Evolutionary conservation across 805 yeast genomes (phyloP), one percentile per base, ranked within the genome.

Genomic region (Metschnikowia arizonensis): DNA sequence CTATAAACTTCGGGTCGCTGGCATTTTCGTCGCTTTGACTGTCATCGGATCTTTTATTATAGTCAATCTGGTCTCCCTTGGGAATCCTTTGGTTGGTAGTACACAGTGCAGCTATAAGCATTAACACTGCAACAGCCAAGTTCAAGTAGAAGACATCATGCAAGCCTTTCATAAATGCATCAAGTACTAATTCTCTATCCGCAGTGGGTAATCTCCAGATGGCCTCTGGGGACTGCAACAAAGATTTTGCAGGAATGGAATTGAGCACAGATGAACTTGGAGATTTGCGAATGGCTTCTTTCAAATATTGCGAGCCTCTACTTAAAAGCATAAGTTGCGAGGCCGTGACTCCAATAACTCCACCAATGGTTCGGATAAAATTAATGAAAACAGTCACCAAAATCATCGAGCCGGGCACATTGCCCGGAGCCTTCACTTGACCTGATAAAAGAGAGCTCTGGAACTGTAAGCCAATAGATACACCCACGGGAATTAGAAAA

Each of bases 401-500:
- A 41, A 69, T 69, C 51, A 68, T 55, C 5, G 70, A 61, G 1
- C 73, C 73, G 2, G 64, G 64, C 18, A 67, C 50, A 42, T 63
- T 49, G 5, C 58, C 59, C 0, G 74, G 73, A 1, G 73, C 70
- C 42, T 56, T 55, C 39, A 69, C 45, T 46, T 69, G 74, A 8
- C 68, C 63, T 8, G 69, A 55, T n/a, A 69, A 48, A 21, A 68
- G 44, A 0, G 69, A 53, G 46, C 65, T 56, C 47, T 68, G 74
- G 50, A 68, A 68, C 47, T 59, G 68, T 33, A 67, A 49, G 0
- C 74, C 73, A 18, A 62, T 58, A 0, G 72, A 53, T 14, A 69
- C 53, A 30, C 73, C 74, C 12, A 54, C 49, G 14, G 64, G 52
- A 7, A 69, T 63, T 11, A 67, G 55, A 3, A 68, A 48, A 3